These are phyloP conservation scores for Penicillium cosmopolitanum DNA, from an alignment of 495 filamentous ascomycete genomes.

Conservation along the genomic window DNA sequence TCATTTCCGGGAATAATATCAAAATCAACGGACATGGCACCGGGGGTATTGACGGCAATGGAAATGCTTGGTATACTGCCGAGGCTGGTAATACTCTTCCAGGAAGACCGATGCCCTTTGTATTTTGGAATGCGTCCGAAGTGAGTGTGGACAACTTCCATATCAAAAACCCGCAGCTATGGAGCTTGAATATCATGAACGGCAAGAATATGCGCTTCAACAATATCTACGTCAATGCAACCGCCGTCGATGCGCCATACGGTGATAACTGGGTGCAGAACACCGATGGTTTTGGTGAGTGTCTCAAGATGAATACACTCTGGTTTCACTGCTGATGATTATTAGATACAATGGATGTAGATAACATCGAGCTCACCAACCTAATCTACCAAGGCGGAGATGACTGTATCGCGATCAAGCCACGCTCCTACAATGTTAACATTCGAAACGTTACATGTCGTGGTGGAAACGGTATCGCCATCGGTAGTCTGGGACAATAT, in stretches of 20 bases:
- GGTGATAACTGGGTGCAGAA: constrained; percentile 63
- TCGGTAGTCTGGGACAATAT: constrained; percentile 61
- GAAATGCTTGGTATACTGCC: constrained; percentile 54
- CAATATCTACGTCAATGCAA: constrained; percentile 55
- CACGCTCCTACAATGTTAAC: constrained; percentile 55
- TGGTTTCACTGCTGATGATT: neutral
- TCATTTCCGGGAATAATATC: constrained; percentile 55
- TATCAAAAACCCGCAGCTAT: constrained; percentile 57
- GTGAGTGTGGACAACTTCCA: constrained; percentile 57
- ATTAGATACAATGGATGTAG: constrained; percentile 58
- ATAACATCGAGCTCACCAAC: constrained; percentile 55
- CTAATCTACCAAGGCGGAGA: constrained; percentile 63
- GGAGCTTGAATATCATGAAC: constrained; percentile 63
- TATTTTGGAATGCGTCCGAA: constrained; percentile 61
- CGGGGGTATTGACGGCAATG: constrained; percentile 58
- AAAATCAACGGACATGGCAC: constrained; percentile 53
- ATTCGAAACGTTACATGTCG: constrained; percentile 56
- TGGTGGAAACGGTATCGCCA: constrained; percentile 60
- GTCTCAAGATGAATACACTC: neutral
- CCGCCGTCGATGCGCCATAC: constrained; percentile 51
- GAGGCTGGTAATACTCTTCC: constrained; percentile 48
- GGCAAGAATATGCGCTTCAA: constrained; percentile 58
- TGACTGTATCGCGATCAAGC: constrained; percentile 63
- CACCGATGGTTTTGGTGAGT: constrained; percentile 56
- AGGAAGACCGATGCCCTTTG: constrained; percentile 62